These are phyloP conservation scores for Ophiostoma angusticollis DNA, from an alignment of 2,329 filamentous ascomycete species.

Conservation along the genomic window DNA sequence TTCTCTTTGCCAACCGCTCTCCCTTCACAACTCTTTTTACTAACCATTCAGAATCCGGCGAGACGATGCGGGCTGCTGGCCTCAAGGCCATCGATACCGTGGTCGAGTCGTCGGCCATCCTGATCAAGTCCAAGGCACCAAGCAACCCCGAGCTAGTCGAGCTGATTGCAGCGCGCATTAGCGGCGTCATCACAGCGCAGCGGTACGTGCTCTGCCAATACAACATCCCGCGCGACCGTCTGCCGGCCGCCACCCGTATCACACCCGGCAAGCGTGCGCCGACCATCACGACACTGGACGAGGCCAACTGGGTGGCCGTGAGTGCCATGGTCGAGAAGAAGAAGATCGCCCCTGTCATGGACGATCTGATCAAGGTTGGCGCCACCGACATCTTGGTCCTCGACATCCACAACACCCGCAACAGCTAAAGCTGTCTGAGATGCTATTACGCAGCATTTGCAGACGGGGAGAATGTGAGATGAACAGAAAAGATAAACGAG, in stretches of 20 bases:
- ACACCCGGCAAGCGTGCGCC: constrained; percentile 91
- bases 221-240: constrained; percentile 64
- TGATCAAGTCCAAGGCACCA: constrained; percentile 81
- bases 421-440: constrained; percentile 12
- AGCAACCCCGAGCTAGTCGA: constrained; percentile 71
- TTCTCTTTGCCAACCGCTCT: constrained; percentile 15
- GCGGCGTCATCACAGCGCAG: constrained; percentile 90
- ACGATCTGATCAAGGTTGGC: constrained; percentile 61
- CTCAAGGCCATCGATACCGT: constrained; percentile 92
- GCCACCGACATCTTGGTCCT: constrained; percentile 78
- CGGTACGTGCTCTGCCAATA: constrained; percentile 92
- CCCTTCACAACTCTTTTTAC: neutral
- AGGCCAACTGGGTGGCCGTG: constrained; percentile 87
- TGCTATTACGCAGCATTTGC: neutral
- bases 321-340: constrained; percentile 88
- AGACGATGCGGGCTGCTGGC: constrained; percentile 94
- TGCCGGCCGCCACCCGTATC: constrained; percentile 57
- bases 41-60: constrained; percentile 63
- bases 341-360: constrained; percentile 75
- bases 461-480: too few relatives aligned
- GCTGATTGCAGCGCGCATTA: constrained; percentile 74
- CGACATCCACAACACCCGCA: constrained; percentile 61
- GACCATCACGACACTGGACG: constrained; percentile 79
- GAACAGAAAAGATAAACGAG: neutral
- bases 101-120: constrained; percentile 70